Evolutionary conservation across 148 eudicot genomes (phyloP).

Genomic region (Polygonum aviculare): DNA sequence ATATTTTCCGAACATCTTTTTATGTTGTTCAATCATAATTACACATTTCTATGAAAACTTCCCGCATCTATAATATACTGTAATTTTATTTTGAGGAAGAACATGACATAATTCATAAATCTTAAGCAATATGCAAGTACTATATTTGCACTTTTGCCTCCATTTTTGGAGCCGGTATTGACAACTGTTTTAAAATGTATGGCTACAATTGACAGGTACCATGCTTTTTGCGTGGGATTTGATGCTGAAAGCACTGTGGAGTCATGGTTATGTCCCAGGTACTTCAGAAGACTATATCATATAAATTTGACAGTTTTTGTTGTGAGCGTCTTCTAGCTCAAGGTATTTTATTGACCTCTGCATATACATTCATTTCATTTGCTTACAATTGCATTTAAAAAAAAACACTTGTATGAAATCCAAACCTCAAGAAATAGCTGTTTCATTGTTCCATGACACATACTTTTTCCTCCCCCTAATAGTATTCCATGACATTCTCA

Average conservation of each 20-base stretch:
- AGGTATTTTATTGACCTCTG: background rate
- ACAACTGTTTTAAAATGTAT: slow-evolving; percentile 11
- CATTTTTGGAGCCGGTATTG: background rate
- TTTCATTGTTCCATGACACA: background rate
- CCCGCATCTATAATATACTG: background rate
- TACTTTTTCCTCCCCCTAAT: background rate
- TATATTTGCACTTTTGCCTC: background rate
- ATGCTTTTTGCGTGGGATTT: slow-evolving; percentile 94
- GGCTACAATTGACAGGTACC: slow-evolving; percentile 88
- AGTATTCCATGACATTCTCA: background rate
- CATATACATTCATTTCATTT: background rate
- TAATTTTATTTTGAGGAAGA: background rate
- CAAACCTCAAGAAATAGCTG: background rate
- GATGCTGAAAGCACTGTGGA: slow-evolving; percentile 76
- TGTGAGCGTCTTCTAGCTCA: background rate
- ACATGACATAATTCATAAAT: background rate
- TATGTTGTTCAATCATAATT: background rate
- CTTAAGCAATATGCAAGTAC: background rate
- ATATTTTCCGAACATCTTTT: background rate
- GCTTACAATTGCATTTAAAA: background rate
- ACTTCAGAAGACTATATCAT: slow-evolving; percentile 11
- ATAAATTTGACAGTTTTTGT: background rate
- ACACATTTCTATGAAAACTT: background rate
- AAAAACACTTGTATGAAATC: background rate
- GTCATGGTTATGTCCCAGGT: slow-evolving; percentile 97